phyloP scores from a whole-genome alignment of 441 rosid species.

The Erodium texanum region DNA sequence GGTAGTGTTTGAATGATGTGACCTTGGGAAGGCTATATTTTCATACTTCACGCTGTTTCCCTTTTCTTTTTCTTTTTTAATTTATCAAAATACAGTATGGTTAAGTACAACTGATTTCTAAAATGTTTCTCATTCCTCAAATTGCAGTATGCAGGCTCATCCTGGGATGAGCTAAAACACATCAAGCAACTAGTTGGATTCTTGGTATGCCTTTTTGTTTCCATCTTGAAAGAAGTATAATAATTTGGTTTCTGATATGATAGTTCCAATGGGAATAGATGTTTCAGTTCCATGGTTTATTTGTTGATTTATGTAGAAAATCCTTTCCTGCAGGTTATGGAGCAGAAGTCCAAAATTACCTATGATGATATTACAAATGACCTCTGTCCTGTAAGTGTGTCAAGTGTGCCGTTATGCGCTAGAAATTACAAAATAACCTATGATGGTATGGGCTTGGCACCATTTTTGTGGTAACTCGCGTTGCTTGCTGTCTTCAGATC shows the following conservation, averaged over 20 bases:
- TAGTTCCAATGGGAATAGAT: not conserved
- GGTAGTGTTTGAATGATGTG: conserved; percentile 24
- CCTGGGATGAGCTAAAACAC: conserved; percentile 69
- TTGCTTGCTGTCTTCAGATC: conserved; percentile 33
- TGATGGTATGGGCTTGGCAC: no score
- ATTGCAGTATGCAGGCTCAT: conserved; percentile 45
- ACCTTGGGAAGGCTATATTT: not conserved
- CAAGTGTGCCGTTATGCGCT: not conserved
- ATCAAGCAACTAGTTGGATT: conserved; percentile 58
- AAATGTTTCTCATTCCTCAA: conserved; percentile 5
- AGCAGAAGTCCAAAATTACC: conserved; percentile 48
- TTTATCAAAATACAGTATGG: not conserved
- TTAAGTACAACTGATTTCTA: conserved; percentile 1
- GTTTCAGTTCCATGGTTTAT: not conserved
- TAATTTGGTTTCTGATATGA: not conserved
- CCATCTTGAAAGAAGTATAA: not conserved
- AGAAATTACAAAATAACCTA: no score
- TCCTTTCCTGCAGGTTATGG: conserved; percentile 45
- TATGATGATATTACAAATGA: conserved; percentile 61
- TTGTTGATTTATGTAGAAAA: not conserved
- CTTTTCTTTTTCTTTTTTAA: no score
- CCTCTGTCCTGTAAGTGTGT: conserved; percentile 57
- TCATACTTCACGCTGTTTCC: not conserved
- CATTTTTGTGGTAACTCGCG: not conserved
- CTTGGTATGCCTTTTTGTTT: conserved; percentile 38